Base-by-base conservation (phyloP, 2,329 filamentous ascomycete species). In the Paecilomyces variotii region DNA sequence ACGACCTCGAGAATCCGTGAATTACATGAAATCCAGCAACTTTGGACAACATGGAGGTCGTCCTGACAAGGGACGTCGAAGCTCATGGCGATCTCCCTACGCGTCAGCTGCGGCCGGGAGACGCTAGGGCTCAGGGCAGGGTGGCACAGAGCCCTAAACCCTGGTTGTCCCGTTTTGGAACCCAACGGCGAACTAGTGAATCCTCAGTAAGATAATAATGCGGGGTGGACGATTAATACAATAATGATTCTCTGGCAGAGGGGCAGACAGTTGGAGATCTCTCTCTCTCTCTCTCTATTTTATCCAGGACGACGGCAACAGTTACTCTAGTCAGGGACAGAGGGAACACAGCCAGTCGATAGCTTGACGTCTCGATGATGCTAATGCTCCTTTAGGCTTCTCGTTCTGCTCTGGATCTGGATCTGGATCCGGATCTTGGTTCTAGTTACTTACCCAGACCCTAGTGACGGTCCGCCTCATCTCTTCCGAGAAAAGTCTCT, bases 61-160 rank as follows among this genome's bases (percentile, higher is more conserved):
- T 45, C 39, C 9, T n/a, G 39, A 19, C 39, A 6, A 45, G n/a
- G n/a, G 39, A 45, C 39, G 39, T 45, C n/a, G 50, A 28, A 24
- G 19, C 24, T 28, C 25, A 52, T 52, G 24, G 27, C 50, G 50
- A 52, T 26, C 50, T 28, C 25, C 50, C 50, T 26, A 52, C 50
- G 50, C 50, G 50, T 52, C 50, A 52, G 25, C 50, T 28, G 25
- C 50, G 50, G 25, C 6, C 50, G 50, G 25, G 30, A 32, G 30
- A 28, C 50, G 50, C 50, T 68, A 72, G 69, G 70, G 67, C 57
- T 62, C 65, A 65, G 67, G 68, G 68, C 30, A 63, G 10, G 19
- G 1, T 1, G 27, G 4, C 1, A 0, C 6, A 10, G 0, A 30
- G 26, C 57, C 59, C 65, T 61, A 32, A 55, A 60, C 65, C 65